These are phyloP conservation scores for Podospora pseudoanserina DNA, from an alignment of 495 filamentous ascomycete genomes.

Conservation along the genomic window DNA sequence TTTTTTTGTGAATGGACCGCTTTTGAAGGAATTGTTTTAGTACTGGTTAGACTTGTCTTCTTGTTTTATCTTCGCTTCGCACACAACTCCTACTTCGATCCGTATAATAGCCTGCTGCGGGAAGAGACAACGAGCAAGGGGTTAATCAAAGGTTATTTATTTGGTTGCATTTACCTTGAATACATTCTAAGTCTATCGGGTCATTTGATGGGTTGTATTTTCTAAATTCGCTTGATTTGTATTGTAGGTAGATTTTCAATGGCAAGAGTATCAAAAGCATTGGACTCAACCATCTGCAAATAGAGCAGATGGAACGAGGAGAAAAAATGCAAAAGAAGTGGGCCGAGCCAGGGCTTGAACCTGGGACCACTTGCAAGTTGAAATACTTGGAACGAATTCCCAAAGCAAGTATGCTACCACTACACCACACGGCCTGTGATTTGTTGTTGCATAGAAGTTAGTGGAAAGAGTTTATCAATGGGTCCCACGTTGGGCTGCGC, in stretches of 20 bases:
- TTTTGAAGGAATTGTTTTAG: neutral
- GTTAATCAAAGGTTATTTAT: neutral
- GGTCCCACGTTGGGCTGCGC: neutral
- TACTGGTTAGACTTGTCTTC: neutral
- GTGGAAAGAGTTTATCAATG: neutral
- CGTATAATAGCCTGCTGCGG: neutral
- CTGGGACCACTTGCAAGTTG: neutral
- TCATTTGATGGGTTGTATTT: too few relatives aligned
- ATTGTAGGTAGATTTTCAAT: neutral
- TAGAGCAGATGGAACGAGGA: neutral
- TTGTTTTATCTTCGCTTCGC: neutral
- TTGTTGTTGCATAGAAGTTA: neutral
- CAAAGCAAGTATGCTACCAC: neutral
- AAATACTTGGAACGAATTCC: neutral
- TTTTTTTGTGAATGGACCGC: neutral
- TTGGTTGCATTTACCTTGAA: neutral
- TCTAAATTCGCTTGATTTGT: too few relatives aligned
- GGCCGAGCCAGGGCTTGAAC: neutral
- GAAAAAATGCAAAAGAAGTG: neutral
- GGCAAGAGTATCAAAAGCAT: neutral
- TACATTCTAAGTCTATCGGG: too few relatives aligned
- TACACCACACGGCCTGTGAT: slow-evolving; percentile 3
- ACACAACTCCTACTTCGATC: neutral
- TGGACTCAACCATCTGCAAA: neutral
- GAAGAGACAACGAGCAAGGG: neutral